phyloP scores from a whole-genome alignment of 257 asterid genomes.

The Solanum habrochaites region DNA sequence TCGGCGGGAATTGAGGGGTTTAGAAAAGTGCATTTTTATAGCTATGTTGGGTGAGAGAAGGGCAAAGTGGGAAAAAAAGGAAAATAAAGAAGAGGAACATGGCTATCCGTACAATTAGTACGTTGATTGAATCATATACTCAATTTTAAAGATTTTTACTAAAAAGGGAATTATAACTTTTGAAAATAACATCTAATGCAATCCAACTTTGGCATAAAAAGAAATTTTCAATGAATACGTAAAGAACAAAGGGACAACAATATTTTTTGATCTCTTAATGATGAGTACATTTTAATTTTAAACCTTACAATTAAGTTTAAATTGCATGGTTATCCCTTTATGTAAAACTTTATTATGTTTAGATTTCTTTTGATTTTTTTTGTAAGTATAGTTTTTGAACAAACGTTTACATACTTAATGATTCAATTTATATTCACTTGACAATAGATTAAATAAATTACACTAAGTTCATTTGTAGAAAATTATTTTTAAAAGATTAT shows the following conservation, averaged over 20 bases:
- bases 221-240: neutral
- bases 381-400: neutral
- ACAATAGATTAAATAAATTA: too few relatives aligned
- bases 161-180: neutral
- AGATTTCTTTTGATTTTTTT: neutral
- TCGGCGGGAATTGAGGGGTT: too few relatives aligned
- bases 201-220: neutral
- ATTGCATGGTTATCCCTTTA: neutral
- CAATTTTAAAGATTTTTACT: neutral
- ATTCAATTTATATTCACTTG: too few relatives aligned
- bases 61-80: neutral
- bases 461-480: too few relatives aligned
- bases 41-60: neutral
- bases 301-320: neutral
- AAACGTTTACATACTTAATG: neutral
- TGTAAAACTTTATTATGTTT: neutral
- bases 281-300: neutral
- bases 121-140: neutral
- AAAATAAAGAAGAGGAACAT: neutral
- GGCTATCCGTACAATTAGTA: neutral
- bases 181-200: neutral
- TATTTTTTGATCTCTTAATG: neutral
- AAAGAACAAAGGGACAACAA: neutral
- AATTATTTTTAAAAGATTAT: too few relatives aligned
- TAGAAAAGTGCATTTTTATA: neutral